Base-by-base conservation (phyloP, 2,329 filamentous ascomycete species). In the Polychaeton citri region DNA sequence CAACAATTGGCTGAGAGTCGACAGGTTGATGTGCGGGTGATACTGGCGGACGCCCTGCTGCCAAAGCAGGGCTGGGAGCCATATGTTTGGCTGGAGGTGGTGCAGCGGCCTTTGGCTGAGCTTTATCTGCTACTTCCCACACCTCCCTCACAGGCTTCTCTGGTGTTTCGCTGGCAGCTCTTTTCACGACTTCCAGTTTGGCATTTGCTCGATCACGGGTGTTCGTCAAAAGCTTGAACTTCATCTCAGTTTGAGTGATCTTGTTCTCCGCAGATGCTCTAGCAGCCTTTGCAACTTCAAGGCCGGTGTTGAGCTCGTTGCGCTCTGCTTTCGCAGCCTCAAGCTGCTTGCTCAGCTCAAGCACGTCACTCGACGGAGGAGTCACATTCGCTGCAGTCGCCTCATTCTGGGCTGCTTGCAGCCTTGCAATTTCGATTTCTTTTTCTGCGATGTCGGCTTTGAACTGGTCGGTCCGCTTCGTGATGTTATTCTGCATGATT, bases 141-240 rank as follows among this genome's bases (percentile, higher is more conserved):
- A 95, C 87, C 58, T 95, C 86, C 7, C 66, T 73, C 3, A 96
- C 85, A 1, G 86, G 75, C 53, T 76, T 78, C 49, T 88, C 70
- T 0, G 88, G 88, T 1, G 87, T 95, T 33, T 93, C 81, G n/a
- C 69, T 71, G 0, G 81, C 85, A 9, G 88, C 87, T 32, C 76
- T 81, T 51, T 86, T 73, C 3, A 96, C 81, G 1, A 90, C 74
- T 2, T 73, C 71, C 20, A 92, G 62, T 62, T 90, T 92, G 4
- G 79, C 81, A 34, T 69, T 68, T 0, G 77, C 74, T 6, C 64
- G 62, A 42, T 71, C 74, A 32, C 70, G 62, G 53, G 79, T 32
- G 30, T 16, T 32, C 12, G 13, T 19, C 26, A 32, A 32, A 10
- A 19, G 19, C 30, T 18, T 24, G 13, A 28, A 21, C 31, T 36